These are phyloP conservation scores for Vigna reflexopilosa DNA, from an alignment of 306 rosid genomes.

Conservation along the genomic window DNA sequence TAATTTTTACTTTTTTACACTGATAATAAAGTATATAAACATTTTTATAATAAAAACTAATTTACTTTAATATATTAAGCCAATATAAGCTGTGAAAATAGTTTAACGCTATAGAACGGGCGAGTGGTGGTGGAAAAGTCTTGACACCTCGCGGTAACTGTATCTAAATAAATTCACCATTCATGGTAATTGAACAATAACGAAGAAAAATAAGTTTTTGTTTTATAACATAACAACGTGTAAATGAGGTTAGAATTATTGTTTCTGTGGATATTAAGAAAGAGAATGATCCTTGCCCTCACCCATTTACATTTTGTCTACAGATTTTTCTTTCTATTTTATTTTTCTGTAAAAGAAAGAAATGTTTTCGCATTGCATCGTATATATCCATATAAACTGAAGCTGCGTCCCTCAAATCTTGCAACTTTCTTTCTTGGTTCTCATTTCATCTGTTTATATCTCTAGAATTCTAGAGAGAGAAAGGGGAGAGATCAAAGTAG, in stretches of 20 bases:
- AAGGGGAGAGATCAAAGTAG: constrained; percentile 33
- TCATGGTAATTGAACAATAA: background rate
- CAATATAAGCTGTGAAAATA: background rate
- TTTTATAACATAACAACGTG: background rate
- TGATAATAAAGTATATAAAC: too few relatives aligned
- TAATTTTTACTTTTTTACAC: too few relatives aligned
- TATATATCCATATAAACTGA: constrained; percentile 44
- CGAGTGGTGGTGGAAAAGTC: background rate
- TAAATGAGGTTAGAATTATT: background rate
- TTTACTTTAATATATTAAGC: too few relatives aligned
- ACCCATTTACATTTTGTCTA: background rate
- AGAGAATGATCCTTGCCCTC: background rate
- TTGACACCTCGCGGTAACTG: constrained; percentile 7
- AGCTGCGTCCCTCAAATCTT: constrained; percentile 31
- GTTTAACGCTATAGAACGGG: background rate
- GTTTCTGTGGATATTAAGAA: background rate
- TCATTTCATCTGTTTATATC: constrained; percentile 36
- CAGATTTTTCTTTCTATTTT: background rate
- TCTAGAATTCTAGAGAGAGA: constrained; percentile 35
- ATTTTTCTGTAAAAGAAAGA: background rate
- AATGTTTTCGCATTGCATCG: background rate
- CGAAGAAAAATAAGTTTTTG: constrained; percentile 4
- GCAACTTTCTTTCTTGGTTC: constrained; percentile 24
- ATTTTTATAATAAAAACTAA: too few relatives aligned
- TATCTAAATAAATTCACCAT: background rate